phyloP scores from a whole-genome alignment of 1,284 basidiomycete genomes.

The Boletellus deceptivus region DNA sequence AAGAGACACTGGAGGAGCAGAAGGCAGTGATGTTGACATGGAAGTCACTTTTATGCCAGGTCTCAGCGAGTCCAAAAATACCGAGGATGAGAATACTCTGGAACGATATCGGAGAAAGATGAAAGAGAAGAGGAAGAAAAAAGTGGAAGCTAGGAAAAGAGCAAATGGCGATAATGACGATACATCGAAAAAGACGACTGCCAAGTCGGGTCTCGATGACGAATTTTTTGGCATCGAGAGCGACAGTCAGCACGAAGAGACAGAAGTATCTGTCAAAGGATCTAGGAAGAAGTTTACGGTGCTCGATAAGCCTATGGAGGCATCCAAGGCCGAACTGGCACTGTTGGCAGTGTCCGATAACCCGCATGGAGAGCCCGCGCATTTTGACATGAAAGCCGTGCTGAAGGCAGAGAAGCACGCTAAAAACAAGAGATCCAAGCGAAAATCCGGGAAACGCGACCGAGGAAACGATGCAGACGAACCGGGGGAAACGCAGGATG shows the following conservation, averaged over 20 bases:
- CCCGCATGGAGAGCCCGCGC: slow-evolving; percentile 56
- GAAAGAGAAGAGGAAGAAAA: slow-evolving; percentile 82
- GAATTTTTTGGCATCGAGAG: slow-evolving; percentile 57
- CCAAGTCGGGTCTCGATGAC: slow-evolving; percentile 48
- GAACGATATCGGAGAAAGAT: slow-evolving; percentile 84
- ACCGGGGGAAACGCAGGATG: slow-evolving; percentile 64
- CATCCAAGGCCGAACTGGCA: slow-evolving; percentile 56
- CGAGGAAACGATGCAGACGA: slow-evolving; percentile 40
- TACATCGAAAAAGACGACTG: slow-evolving; percentile 19
- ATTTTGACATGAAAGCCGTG: slow-evolving; percentile 92
- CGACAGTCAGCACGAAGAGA: slow-evolving; percentile 43
- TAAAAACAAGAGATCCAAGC: slow-evolving; percentile 46
- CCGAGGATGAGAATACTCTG: slow-evolving; percentile 78
- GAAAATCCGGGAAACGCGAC: slow-evolving; percentile 42
- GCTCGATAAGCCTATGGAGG: slow-evolving; percentile 6
- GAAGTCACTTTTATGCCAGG: slow-evolving; percentile 93
- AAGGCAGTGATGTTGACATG: slow-evolving; percentile 69
- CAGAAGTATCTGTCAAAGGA: slow-evolving; percentile 22
- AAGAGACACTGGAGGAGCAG: slow-evolving; percentile 31
- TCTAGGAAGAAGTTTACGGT: slow-evolving; percentile 24
- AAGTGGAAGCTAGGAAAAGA: slow-evolving; percentile 55
- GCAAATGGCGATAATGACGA: slow-evolving; percentile 25
- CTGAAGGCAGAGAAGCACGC: slow-evolving; percentile 82
- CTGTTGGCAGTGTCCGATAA: slow-evolving; percentile 62
- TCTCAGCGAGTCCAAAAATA: slow-evolving; percentile 53